A percentile compares a stretch with the other conserved stretches of the same genome.
Conservation (phyloP, 2,329 filamentous ascomycete genomes). For the Fusarium albosuccineum region DNA sequence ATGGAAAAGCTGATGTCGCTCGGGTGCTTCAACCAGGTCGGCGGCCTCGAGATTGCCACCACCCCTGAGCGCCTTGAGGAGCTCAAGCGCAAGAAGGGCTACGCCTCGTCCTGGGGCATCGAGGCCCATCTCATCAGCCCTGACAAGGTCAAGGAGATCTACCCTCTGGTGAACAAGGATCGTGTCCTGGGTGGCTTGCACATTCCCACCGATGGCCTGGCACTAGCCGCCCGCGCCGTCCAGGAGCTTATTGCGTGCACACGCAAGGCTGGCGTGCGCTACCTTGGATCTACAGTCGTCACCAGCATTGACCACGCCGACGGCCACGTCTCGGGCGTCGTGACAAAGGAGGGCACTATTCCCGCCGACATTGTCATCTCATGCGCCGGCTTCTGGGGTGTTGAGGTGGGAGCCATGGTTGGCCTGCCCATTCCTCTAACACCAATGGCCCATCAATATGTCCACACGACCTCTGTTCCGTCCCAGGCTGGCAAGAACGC, state of each 20-base stretch:
- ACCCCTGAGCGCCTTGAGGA: conserved; percentile 70
- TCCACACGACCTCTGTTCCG: conserved; percentile 68
- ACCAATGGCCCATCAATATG: conserved; percentile 74
- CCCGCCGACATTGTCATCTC: conserved; percentile 72
- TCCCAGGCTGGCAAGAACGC: conserved; percentile 53
- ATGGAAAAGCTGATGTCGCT: conserved; percentile 70
- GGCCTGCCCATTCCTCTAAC: conserved; percentile 69
- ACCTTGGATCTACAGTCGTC: conserved; percentile 68
- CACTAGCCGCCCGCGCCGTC: conserved; percentile 71
- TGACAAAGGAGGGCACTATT: conserved; percentile 61
- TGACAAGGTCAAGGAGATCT: conserved; percentile 65
- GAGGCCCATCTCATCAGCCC: conserved; percentile 64
- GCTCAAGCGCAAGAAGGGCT: conserved; percentile 72
- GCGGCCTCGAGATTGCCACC: conserved; percentile 73
- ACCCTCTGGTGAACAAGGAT: conserved; percentile 67
- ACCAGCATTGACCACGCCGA: conserved; percentile 66
- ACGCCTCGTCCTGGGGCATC: conserved; percentile 71
- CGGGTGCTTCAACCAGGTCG: conserved; percentile 73
- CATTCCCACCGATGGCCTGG: conserved; percentile 72
- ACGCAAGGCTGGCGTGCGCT: conserved; percentile 67
- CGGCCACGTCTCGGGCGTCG: conserved; percentile 68
- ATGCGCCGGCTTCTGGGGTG: conserved; percentile 76
- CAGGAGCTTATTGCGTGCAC: conserved; percentile 72
- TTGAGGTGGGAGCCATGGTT: conserved; percentile 73
- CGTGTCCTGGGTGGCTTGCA: conserved; percentile 70